Evolutionary conservation across 2,329 filamentous ascomycete genomes (phyloP), one percentile per base, ranked within the genome.

Genomic region (Alternaria dauci): DNA sequence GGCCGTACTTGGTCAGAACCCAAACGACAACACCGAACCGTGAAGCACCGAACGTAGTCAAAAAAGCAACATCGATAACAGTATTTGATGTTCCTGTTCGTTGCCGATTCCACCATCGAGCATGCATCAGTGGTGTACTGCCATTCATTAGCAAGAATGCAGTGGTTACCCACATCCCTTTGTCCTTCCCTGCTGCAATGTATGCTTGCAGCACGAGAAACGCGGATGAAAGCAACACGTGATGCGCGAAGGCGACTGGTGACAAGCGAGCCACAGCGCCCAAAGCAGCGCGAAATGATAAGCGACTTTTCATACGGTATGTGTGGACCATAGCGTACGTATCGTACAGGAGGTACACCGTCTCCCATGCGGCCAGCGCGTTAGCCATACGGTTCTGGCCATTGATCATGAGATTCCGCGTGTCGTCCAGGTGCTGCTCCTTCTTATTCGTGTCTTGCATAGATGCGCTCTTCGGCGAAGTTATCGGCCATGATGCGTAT

Each of bases 181-280:
- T 50, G 23, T 50, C 46, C 16, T 23, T 25, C 20, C 46, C 46
- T 7, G 28, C 46, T 32, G 46, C 46, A 36, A 34, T 50, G 18
- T 50, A 50, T 20, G 46, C 46, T 34, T 50, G 46, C 30, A 50
- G 4, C 28, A 50, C 30, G n/a, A 50, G 46, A 14, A 50, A 50
- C n/a, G 46, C 46, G 46, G 46, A 50, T 50, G 46, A 20, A 4
- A 50, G 46, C n/a, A 50, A 28, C 46, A 50, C 46, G 28, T 50
- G 46, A 25, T 50, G 46, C 3, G 16, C 46, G 28, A 50, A 18
- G 25, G 46, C 28, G 30, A 50, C 28, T 14, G 46, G 46, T 2
- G 46, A 50, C 16, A 23, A 28, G 9, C 30, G 26, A 20, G 46
- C 46, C 12, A 34, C 46, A 32, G 6, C 18, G 26, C 46, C 16